phyloP scores from a whole-genome alignment of 805 yeast species.

The Kregervanrija fluxuum region DNA sequence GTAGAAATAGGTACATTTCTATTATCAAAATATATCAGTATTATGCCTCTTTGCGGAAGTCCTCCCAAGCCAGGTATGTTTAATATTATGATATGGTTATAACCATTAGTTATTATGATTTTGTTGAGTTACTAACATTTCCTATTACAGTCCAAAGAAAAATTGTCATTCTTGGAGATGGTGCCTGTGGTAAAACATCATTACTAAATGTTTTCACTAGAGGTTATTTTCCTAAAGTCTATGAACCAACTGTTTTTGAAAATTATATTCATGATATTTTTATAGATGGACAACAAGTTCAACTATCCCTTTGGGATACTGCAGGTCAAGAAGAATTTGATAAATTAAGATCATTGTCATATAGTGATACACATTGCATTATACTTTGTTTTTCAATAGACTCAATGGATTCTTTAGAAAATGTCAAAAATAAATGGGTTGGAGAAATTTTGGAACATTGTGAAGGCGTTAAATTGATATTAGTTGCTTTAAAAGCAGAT shows the following conservation, averaged over 20 bases:
- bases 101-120: background rate
- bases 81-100: background rate
- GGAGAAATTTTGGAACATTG: constrained; percentile 96
- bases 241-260: constrained; percentile 97
- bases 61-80: constrained; percentile 35
- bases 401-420: constrained; percentile 87
- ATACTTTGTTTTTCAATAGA: constrained; percentile 95
- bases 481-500: constrained; percentile 94
- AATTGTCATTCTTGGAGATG: constrained; percentile 92
- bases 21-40: background rate
- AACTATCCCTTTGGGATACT: constrained; percentile 93
- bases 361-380: constrained; percentile 93
- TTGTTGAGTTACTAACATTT: background rate
- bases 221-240: constrained; percentile 96
- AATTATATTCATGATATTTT: constrained; percentile 96
- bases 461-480: constrained; percentile 88
- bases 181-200: constrained; percentile 98
- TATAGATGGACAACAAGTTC: constrained; percentile 89
- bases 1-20: too few relatives aligned
- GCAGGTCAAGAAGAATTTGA: constrained; percentile 99
- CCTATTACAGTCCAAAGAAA: constrained; percentile 63
- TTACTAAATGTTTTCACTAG: constrained; percentile 90
- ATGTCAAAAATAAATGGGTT: constrained; percentile 94
- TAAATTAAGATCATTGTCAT: constrained; percentile 83
- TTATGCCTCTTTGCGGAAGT: constrained; percentile 39